Evolutionary conservation across 1,139 yeast genomes (phyloP).

Genomic region (Protomyces inundatus): DNA sequence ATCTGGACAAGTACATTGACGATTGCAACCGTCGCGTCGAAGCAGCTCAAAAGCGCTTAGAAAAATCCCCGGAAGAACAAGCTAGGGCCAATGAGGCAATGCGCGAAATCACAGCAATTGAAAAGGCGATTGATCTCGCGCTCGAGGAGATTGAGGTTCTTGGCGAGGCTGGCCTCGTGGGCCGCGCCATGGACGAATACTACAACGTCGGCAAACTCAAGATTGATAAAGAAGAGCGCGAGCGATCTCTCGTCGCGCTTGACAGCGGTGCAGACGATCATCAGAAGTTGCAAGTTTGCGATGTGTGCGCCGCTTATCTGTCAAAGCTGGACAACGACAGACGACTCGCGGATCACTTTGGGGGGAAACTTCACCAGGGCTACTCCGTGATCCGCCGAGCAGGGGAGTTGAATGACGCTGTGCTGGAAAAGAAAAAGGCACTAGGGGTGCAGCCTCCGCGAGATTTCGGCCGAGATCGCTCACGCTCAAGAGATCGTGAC

Average conservation of each 20-base stretch:
- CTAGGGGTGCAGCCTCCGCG: slow-evolving; percentile 2
- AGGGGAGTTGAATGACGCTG: slow-evolving; percentile 12
- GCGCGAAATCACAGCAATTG: slow-evolving; percentile 61
- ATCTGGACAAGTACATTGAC: slow-evolving; percentile 51
- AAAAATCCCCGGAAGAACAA: slow-evolving; percentile 73
- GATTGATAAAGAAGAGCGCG: slow-evolving; percentile 32
- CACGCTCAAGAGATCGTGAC: not conserved
- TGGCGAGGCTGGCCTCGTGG: slow-evolving; percentile 48
- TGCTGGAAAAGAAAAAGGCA: slow-evolving; percentile 10
- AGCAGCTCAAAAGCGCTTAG: slow-evolving; percentile 61
- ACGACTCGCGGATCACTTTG: slow-evolving; percentile 83
- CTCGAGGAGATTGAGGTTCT: slow-evolving; percentile 63
- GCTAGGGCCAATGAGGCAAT: slow-evolving; percentile 41
- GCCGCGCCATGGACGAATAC: slow-evolving; percentile 49
- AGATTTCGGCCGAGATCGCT: not conserved
- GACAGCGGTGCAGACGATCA: slow-evolving; percentile 41
- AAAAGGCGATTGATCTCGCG: slow-evolving; percentile 61
- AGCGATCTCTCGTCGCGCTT: slow-evolving; percentile 33
- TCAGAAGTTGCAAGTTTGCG: slow-evolving; percentile 87
- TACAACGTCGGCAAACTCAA: slow-evolving; percentile 44
- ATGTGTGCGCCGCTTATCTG: slow-evolving; percentile 83
- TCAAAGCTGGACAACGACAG: slow-evolving; percentile 84
- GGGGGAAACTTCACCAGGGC: slow-evolving; percentile 49
- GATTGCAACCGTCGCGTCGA: slow-evolving; percentile 67
- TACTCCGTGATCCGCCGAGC: slow-evolving; percentile 24